These are phyloP conservation scores for Boechera stricta DNA, from an alignment of 345 rosid genomes.

Conservation along the genomic window DNA sequence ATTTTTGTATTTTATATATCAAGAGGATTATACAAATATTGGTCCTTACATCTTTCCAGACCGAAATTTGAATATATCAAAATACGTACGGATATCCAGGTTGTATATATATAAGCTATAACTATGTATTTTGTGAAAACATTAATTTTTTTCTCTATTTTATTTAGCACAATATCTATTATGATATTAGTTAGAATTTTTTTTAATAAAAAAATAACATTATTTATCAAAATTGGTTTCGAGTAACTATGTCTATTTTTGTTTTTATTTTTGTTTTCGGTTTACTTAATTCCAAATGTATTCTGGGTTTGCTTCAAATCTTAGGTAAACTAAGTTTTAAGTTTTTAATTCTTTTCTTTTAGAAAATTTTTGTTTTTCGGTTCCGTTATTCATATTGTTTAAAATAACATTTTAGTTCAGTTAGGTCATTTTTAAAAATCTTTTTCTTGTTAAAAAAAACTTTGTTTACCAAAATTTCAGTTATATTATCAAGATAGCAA, in stretches of 20 bases:
- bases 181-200: too few species aligned
- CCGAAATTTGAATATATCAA: constrained; percentile 10
- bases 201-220: too few species aligned
- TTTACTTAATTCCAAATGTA: not conserved
- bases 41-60: constrained; percentile 35
- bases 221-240: too few species aligned
- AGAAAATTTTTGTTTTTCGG: not conserved
- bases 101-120: not conserved
- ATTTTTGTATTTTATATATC: not conserved
- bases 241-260: too few species aligned
- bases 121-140: not conserved
- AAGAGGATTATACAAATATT: constrained; percentile 25
- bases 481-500: not conserved
- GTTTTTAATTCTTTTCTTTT: not conserved
- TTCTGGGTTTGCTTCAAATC: not conserved
- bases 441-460: not conserved
- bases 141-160: not conserved
- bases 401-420: not conserved
- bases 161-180: not conserved
- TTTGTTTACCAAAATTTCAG: not conserved
- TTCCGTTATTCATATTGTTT: not conserved
- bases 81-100: not conserved
- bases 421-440: not conserved
- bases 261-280: too few species aligned
- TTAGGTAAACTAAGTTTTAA: not conserved